phyloP scores from a whole-genome alignment of 2,329 filamentous ascomycete genomes.

The Paracoccidioides lutzii region DNA sequence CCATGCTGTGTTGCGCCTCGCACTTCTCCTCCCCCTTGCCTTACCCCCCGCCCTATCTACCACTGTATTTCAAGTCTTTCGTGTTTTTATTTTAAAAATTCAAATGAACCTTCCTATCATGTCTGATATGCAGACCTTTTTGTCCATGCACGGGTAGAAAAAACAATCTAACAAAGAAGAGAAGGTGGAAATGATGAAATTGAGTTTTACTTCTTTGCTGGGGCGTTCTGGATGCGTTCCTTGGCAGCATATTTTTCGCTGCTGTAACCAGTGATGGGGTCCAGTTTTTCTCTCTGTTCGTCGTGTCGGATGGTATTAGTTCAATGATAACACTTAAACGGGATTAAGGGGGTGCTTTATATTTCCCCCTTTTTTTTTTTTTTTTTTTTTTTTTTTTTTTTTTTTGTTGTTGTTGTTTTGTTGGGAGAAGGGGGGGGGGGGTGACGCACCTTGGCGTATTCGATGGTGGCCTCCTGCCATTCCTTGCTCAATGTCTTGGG shows the following conservation, averaged over 20 bases:
- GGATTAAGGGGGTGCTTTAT: too few relatives aligned
- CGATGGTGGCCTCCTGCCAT: slow-evolving; percentile 90
- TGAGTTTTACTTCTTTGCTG: slow-evolving; percentile 22
- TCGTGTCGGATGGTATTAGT: neutral
- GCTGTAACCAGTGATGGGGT: slow-evolving; percentile 74
- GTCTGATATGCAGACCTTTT: too few relatives aligned
- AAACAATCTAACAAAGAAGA: neutral
- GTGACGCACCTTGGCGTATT: slow-evolving; percentile 70
- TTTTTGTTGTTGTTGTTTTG: too few relatives aligned
- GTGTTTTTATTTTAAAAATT: too few relatives aligned
- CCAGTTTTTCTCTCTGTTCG: slow-evolving; percentile 62
- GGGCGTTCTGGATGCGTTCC: slow-evolving; percentile 58
- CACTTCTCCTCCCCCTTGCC: too few relatives aligned
- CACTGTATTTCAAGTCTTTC: too few relatives aligned
- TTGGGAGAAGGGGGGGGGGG: slow-evolving; percentile 7
- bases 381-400: too few relatives aligned
- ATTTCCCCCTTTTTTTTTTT: too few relatives aligned
- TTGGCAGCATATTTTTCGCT: slow-evolving; percentile 66
- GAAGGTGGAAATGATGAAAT: neutral
- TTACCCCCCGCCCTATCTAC: too few relatives aligned
- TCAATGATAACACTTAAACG: slow-evolving; percentile 7
- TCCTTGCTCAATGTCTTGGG: slow-evolving; percentile 92
- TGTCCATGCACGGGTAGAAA: neutral
- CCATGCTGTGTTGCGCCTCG: too few relatives aligned
- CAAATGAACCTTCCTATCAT: too few relatives aligned